Percentiles rank a stretch among this genome's conserved stretches.
phyloP scores from a whole-genome alignment of 345 rosid genomes.

The Nephelium lappaceum region DNA sequence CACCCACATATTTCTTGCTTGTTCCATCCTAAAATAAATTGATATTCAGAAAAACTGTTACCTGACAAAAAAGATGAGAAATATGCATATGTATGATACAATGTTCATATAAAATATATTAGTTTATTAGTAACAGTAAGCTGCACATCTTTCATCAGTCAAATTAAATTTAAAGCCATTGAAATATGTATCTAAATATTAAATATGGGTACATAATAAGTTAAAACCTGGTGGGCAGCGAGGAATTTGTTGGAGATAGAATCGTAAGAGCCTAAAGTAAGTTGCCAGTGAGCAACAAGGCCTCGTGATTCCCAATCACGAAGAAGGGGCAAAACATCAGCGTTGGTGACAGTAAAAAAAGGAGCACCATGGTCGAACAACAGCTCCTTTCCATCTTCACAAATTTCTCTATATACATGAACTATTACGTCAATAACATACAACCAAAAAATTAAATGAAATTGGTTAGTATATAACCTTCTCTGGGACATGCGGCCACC shows the following conservation, averaged over 20 bases:
- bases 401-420: constrained; percentile 53
- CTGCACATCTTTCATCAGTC: no score
- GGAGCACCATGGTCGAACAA: constrained; percentile 91
- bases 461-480: constrained; percentile 49
- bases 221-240: constrained; percentile 50
- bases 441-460: no score
- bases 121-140: no score
- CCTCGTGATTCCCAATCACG: constrained; percentile 79
- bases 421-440: no score
- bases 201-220: no score
- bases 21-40: constrained; percentile 49
- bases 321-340: constrained; percentile 56
- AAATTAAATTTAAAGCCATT: no score
- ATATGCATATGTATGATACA: neutral
- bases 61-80: neutral
- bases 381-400: constrained; percentile 68
- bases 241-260: constrained; percentile 52
- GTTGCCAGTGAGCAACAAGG: constrained; percentile 72
- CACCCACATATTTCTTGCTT: constrained; percentile 70
- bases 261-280: constrained; percentile 61
- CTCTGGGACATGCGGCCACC: constrained; percentile 94
- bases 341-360: constrained; percentile 51
- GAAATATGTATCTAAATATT: no score
- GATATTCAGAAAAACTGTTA: constrained; percentile 11
- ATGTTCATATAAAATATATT: no score